phyloP scores from a whole-genome alignment of 2,329 filamentous ascomycete species.

The Cytospora paraplurivora region DNA sequence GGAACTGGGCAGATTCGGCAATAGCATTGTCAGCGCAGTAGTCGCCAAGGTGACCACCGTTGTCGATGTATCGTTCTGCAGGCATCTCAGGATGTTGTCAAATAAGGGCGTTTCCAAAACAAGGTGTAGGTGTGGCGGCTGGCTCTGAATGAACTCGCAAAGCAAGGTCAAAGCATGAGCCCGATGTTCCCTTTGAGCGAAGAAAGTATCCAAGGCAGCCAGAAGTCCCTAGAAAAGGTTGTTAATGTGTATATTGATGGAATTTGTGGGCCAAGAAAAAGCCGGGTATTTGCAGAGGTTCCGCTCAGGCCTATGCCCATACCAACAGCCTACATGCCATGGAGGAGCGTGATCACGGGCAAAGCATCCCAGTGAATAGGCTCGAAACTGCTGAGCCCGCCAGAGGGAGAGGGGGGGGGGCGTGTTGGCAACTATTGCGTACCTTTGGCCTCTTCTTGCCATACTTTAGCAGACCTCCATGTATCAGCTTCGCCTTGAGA shows the following conservation, averaged over 20 bases:
- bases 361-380: background rate
- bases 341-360: background rate
- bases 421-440: conserved; percentile 5
- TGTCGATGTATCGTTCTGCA: conserved; percentile 77
- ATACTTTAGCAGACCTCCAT: conserved; percentile 56
- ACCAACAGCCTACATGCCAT: background rate
- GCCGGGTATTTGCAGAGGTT: background rate
- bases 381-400: too few relatives aligned
- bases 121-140: conserved; percentile 77
- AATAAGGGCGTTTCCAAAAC: conserved; percentile 74
- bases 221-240: conserved; percentile 60
- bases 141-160: conserved; percentile 71
- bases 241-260: conserved; percentile 31
- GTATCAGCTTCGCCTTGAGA: conserved; percentile 53
- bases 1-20: conserved; percentile 77
- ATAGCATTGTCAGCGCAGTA: conserved; percentile 76
- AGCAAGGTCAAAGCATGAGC: conserved; percentile 67
- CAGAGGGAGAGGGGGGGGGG: too few relatives aligned
- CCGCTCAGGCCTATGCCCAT: background rate
- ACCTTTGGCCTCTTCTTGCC: conserved; percentile 70
- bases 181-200: conserved; percentile 66
- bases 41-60: conserved; percentile 75
- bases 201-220: conserved; percentile 63
- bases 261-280: background rate
- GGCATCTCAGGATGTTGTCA: conserved; percentile 68